phyloP scores from a whole-genome alignment of 1,139 yeast genomes.

The Taphrina deformans region DNA sequence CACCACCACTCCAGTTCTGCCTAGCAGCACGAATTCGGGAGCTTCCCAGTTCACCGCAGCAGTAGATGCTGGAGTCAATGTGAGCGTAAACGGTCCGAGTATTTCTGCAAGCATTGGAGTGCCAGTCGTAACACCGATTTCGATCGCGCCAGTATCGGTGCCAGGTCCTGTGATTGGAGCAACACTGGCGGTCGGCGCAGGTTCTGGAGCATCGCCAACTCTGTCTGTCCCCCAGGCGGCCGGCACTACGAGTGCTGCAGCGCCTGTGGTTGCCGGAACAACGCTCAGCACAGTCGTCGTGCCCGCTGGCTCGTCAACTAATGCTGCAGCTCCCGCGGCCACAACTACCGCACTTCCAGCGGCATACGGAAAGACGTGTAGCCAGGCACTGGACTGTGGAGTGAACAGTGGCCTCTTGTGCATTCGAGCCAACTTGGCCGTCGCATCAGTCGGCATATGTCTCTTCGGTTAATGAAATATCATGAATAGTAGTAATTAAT shows the following conservation, averaged over 20 bases:
- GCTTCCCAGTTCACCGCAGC: too few species aligned
- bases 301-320: too few species aligned
- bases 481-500: not conserved
- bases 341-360: not conserved
- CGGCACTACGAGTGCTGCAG: not conserved
- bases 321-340: not conserved
- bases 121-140: too few species aligned
- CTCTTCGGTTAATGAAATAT: not conserved
- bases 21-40: too few species aligned
- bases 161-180: not conserved
- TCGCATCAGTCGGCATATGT: not conserved
- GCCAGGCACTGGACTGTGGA: not conserved
- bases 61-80: too few species aligned
- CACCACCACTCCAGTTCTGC: not conserved
- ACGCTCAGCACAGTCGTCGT: not conserved
- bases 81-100: too few species aligned
- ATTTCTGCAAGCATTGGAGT: too few species aligned
- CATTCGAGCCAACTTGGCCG: too few species aligned
- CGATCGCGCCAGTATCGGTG: not conserved
- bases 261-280: not conserved
- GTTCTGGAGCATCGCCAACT: not conserved
- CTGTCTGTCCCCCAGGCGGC: not conserved
- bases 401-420: not conserved
- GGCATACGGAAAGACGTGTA: not conserved
- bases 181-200: not conserved